Base-by-base conservation (phyloP, 345 rosid genomes). In the Schrenkiella parvula region DNA sequence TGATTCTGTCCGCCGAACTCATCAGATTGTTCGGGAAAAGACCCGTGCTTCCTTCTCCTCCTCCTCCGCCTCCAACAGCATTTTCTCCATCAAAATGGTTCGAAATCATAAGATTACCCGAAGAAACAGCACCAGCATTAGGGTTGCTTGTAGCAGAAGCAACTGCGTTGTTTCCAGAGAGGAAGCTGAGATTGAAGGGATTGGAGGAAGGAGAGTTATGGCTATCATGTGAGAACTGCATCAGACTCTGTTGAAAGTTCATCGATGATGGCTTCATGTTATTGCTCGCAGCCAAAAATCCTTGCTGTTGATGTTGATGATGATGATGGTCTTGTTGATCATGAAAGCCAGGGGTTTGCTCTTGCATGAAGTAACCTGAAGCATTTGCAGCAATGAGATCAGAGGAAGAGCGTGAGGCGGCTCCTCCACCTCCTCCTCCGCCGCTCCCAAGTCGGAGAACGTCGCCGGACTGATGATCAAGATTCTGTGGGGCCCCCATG, bases 121-220 rank as follows among this genome's bases (percentile, higher is more conserved):
- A 64, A 43, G 84, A n/a, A 44, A 62, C 78, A 22, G 81, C 56
- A 26, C 65, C 62, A 43, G 80, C 75, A 65, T 72, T 43, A 60
- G 71, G 79, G 75, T 78, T 82, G 18, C 69, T 28, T 44, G 66
- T 75, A 6, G 71, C 78, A 63, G 68, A 14, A 46, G 63, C 66
- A 50, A 31, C 83, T 75, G 64, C 76, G 55, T 75, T 77, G 71
- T 70, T 79, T 57, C 77, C 81, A 0, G 89, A 66, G 31, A 82
- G 82, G 72, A 85, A 85, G 56, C 85, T 78, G 2, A 87, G 86
- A 75, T 81, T 85, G 82, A 87, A 82, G 31, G 83, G 67, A 57
- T 79, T 82, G 11, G 79, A 74, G 23, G 80, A 74, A 10, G 73
- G 53, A 66, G 72, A 50, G 21, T 51, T 71, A 42, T 71, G 77